Evolutionary conservation across 2,329 filamentous ascomycete species (phyloP), one percentile per base, ranked within the genome.

Genomic region (Fonsecaea nubica): DNA sequence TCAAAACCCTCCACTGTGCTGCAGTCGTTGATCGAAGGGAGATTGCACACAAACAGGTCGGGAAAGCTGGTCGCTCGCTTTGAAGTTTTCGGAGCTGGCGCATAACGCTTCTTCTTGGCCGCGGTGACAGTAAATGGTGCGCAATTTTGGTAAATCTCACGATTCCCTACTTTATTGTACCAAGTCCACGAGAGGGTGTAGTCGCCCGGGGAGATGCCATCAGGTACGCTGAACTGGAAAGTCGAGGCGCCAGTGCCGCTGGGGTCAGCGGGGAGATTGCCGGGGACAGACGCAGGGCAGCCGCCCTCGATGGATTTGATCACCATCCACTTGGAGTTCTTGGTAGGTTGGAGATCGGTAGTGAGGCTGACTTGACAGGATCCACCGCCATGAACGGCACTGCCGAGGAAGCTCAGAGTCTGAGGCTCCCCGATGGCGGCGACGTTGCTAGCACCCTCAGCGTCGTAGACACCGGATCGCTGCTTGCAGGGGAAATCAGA

Each of bases 101-200:
- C 72, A 40, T 74, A 75, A 6, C 81, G 76, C 75, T 87, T 85
- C 61, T 78, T 76, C 1, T 80, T 78, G 25, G 80, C 79, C 3
- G 78, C 80, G 0, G 86, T 86, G 30, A 98, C 83, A 0, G 83
- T 85, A 56, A 96, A 78, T 0, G 92, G 87, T 0, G 90, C 92
- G 73, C 94, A 99, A 85, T 97, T 96, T 93, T 97, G 96, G 84
- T 98, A 97, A 85, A 97, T 92, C 77, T 98, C 95, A 0, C 93
- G 89, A 81, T 97, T 97, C 2, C 95, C 95, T 9, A 96, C 75
- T 66, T 90, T 90, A 79, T 98, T 98, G 79, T 96, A 88, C 95
- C 95, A 98, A 0, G 92, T 92, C 93, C 93, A 98, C 0, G 92
- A 92, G 4, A 98, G 83, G 0, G 89, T 91, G 32, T 91, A 93